Evolutionary conservation across 148 eudicot genomes (phyloP).

Genomic region (Selenicereus undatus): DNA sequence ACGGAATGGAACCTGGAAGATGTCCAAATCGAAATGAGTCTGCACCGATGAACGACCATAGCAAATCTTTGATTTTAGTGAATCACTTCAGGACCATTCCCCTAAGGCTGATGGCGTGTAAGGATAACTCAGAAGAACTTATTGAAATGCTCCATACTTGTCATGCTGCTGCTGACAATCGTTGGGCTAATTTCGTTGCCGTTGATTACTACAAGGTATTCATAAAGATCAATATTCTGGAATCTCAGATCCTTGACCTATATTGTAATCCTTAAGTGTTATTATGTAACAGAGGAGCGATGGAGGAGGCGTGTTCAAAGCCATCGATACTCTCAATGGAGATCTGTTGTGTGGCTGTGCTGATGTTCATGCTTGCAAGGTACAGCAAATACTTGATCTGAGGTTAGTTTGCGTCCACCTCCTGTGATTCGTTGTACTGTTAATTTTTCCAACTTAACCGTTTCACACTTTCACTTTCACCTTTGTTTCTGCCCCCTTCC

Average conservation of each 20-base stretch:
- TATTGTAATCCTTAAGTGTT: too few species aligned
- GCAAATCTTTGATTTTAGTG: slow-evolving; percentile 31
- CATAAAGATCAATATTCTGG: too few species aligned
- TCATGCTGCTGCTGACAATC: slow-evolving; percentile 26
- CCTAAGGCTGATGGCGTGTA: slow-evolving; percentile 20
- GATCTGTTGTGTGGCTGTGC: slow-evolving; percentile 33
- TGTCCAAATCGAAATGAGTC: slow-evolving; percentile 36
- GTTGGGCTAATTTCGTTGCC: slow-evolving; percentile 43
- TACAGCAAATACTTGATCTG: not conserved
- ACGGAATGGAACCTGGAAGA: slow-evolving; percentile 30
- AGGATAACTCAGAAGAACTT: slow-evolving; percentile 27
- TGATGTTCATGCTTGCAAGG: slow-evolving; percentile 31
- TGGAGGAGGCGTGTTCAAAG: slow-evolving; percentile 37
- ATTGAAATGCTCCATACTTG: slow-evolving; percentile 28
- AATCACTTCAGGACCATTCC: slow-evolving; percentile 35
- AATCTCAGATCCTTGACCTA: not conserved
- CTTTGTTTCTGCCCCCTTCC: too few species aligned
- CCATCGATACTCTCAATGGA: slow-evolving; percentile 32
- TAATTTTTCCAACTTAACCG: too few species aligned
- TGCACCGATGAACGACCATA: slow-evolving; percentile 19
- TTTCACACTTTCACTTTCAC: too few species aligned
- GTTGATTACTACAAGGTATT: slow-evolving; percentile 37
- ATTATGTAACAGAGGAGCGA: slow-evolving; percentile 29
- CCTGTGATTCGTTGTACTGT: too few species aligned
- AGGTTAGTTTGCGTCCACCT: too few species aligned